Conservation (phyloP, 2,329 filamentous ascomycete species). For the Pezicula radicicola region DNA sequence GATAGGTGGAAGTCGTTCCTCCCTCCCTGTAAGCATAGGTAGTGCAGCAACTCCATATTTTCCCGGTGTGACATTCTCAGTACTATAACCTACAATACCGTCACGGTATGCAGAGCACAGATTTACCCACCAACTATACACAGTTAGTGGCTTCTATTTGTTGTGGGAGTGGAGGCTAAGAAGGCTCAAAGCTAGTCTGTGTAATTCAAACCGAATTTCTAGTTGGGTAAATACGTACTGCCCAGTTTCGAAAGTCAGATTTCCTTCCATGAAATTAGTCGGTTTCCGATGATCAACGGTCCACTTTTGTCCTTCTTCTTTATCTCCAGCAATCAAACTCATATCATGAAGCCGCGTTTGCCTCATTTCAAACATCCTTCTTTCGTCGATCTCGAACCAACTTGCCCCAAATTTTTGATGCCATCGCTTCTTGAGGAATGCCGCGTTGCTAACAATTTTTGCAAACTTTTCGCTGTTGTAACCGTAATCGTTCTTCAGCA, state of each 20-base stretch:
- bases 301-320: slow-evolving; percentile 1
- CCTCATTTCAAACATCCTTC: slow-evolving; percentile 1
- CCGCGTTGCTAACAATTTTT: slow-evolving; percentile 2
- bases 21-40: slow-evolving; percentile 45
- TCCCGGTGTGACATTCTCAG: slow-evolving; percentile 42
- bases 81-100: slow-evolving; percentile 45
- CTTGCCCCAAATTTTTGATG: neutral
- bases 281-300: neutral
- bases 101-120: slow-evolving; percentile 51
- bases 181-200: neutral
- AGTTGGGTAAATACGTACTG: slow-evolving; percentile 35
- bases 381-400: slow-evolving; percentile 1
- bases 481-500: neutral
- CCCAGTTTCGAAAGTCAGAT: slow-evolving; percentile 42
- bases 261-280: neutral
- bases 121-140: slow-evolving; percentile 51
- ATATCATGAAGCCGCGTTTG: neutral
- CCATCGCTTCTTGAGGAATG: slow-evolving; percentile 1
- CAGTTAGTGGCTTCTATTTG: slow-evolving; percentile 11
- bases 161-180: neutral
- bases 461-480: neutral
- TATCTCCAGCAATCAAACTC: neutral
- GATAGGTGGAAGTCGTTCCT: slow-evolving; percentile 28
- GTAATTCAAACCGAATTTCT: neutral
- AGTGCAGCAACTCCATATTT: slow-evolving; percentile 40